Conservation (phyloP, 2,329 filamentous ascomycete species). For the Fusarium azukiicola region DNA sequence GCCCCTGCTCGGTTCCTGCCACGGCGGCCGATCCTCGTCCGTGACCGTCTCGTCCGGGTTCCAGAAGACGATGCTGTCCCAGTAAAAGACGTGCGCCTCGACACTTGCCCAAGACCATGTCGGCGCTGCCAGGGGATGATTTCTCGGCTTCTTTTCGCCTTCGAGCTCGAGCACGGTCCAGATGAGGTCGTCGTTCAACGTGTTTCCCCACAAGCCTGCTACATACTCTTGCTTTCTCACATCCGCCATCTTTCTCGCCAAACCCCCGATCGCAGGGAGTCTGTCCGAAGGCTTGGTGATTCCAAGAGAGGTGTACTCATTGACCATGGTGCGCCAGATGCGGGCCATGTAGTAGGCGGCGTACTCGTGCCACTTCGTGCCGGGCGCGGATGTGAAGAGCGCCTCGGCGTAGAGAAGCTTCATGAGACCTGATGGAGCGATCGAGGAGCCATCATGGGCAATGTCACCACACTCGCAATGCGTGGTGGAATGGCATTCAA, state of each 20-base stretch:
- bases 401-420: conserved; percentile 22
- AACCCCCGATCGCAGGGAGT: conserved; percentile 24
- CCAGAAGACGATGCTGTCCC: conserved; percentile 19
- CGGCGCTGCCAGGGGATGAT: not conserved
- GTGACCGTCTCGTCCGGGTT: conserved; percentile 13
- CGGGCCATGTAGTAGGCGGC: conserved; percentile 24
- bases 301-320: conserved; percentile 10
- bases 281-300: conserved; percentile 28
- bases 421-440: conserved; percentile 16
- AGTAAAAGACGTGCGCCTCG: conserved; percentile 20
- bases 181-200: conserved; percentile 26
- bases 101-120: conserved; percentile 33
- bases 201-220: conserved; percentile 28
- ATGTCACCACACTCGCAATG: conserved; percentile 45
- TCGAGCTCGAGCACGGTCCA: conserved; percentile 14
- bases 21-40: conserved; percentile 26
- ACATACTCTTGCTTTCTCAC: conserved; percentile 21
- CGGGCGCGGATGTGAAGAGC: not conserved
- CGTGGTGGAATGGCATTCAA: conserved; percentile 35
- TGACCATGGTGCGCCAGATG: conserved; percentile 31
- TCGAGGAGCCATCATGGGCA: conserved; percentile 18
- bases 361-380: conserved; percentile 19
- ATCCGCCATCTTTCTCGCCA: conserved; percentile 16
- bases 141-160: conserved; percentile 10
- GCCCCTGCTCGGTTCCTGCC: no score